Evolutionary conservation across 129 eudicot genomes (phyloP), one percentile per base, ranked within the genome.

Genomic region (Helichrysum umbraculigerum): DNA sequence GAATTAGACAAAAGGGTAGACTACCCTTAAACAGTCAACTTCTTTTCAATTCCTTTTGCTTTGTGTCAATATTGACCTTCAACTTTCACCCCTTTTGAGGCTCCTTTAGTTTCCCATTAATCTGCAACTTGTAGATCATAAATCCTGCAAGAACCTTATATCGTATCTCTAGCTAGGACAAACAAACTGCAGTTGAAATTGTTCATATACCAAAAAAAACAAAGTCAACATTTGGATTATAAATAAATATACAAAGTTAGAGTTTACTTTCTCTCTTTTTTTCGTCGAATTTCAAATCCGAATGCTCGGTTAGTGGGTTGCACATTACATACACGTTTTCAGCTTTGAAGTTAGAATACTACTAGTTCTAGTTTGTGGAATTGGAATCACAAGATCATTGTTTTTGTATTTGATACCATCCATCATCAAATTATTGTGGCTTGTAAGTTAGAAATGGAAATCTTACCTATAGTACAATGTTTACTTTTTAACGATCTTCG

Each of bases 31-130:
- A 65, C 74, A 79, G 79, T 73, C 79, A 71, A 41, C 58, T 71
- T 81, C 75, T 76, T 82, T 76, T 70, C 81, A 65, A 29, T 65
- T 77, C 79, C 68, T 76, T 76, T 73, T 71, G 66, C 80, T 83
- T 80, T 80, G 61, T 74, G 28, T 25, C 28, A 25, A 17, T 57
- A n/a, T 80, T 74, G 83, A 81, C 84, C 66, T 79, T 81, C 80
- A 72, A 70, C 89, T 87, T 91, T 88, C 97, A 83, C 85, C 97
- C 88, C 93, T 91, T 91, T 91, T 88, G 66, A 88, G 82, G 89
- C 56, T 73, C 75, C 42, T 80, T 80, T 73, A 66, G 34, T 66
- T 20, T 54, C 21, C 56, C 65, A 76, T 66, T 52, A 22, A 51
- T 76, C 71, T 75, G 30, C 62, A 74, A 10, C 47, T 71, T 71